These are phyloP conservation scores for Cryphonectria parasitica DNA, from an alignment of 2,329 filamentous ascomycete genomes.

Conservation along the genomic window DNA sequence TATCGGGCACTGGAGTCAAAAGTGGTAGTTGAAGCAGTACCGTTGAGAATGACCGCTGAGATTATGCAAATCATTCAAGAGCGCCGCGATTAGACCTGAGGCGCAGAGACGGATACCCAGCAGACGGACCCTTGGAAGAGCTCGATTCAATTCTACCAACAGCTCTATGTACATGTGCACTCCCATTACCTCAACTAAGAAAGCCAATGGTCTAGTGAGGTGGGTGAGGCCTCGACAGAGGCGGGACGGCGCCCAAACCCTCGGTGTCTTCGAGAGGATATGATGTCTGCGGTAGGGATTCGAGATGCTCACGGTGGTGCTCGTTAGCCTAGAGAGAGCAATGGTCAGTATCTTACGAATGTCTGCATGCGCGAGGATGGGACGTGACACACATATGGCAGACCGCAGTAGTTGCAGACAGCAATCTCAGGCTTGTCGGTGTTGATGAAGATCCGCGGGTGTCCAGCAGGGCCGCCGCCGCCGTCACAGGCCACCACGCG, in stretches of 20 bases:
- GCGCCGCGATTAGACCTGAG: neutral
- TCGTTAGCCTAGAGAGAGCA: conserved; percentile 73
- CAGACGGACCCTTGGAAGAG: neutral
- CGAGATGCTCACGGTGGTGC: conserved; percentile 81
- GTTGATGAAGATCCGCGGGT: conserved; percentile 96
- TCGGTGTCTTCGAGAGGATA: conserved; percentile 67
- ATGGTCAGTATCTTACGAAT: neutral
- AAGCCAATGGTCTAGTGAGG: conserved; percentile 12
- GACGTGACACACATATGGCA: conserved; percentile 76
- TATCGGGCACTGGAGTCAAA: neutral
- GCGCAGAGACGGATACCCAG: neutral
- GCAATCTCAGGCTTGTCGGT: conserved; percentile 94
- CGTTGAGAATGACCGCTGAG: neutral
- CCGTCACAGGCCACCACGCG: conserved; percentile 86
- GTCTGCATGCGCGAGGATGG: conserved; percentile 9
- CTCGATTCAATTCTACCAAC: conserved; percentile 2
- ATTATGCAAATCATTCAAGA: neutral
- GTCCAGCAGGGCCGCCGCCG: conserved; percentile 85
- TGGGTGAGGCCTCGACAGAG: conserved; percentile 26
- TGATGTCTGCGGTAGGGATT: conserved; percentile 78
- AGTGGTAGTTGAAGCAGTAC: neutral
- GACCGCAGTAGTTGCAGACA: conserved; percentile 88
- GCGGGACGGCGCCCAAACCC: conserved; percentile 40
- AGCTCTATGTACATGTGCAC: conserved; percentile 21
- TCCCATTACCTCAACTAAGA: neutral